Conservation (phyloP, 1,139 yeast species). For the Hemisphaericaspora xylofermentans region DNA sequence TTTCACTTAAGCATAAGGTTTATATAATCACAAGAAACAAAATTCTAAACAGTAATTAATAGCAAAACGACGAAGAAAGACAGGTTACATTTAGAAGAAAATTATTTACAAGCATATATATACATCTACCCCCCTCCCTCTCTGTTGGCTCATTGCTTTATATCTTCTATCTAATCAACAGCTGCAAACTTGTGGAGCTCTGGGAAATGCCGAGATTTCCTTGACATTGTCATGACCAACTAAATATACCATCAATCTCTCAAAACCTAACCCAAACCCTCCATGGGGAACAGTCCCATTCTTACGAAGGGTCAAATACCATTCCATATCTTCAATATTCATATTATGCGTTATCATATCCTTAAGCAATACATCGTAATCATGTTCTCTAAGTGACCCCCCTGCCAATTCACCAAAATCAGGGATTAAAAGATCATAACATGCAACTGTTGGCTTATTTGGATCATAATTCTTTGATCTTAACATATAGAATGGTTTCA, state of each 20-base stretch:
- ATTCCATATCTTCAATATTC: slow-evolving; percentile 61
- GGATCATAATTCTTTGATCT: slow-evolving; percentile 34
- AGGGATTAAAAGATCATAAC: slow-evolving; percentile 86
- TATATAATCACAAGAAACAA: too few species aligned
- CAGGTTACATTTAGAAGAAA: too few species aligned
- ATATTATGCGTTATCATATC: slow-evolving; percentile 54
- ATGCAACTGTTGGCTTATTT: slow-evolving; percentile 67
- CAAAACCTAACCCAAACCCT: slow-evolving; percentile 96
- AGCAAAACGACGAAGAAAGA: too few species aligned
- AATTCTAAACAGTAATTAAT: too few species aligned
- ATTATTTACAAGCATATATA: not conserved
- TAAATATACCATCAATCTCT: slow-evolving; percentile 73
- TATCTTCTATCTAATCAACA: slow-evolving; percentile 25
- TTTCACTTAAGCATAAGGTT: too few species aligned
- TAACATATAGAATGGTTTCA: slow-evolving; percentile 92
- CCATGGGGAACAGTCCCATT: slow-evolving; percentile 93
- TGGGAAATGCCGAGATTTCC: slow-evolving; percentile 85
- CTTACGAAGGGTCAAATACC: slow-evolving; percentile 76
- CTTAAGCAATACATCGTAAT: slow-evolving; percentile 41
- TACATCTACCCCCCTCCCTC: too few species aligned
- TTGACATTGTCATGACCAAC: slow-evolving; percentile 74
- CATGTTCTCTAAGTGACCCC: slow-evolving; percentile 87
- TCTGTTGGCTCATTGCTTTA: too few species aligned
- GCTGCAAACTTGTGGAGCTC: slow-evolving; percentile 37
- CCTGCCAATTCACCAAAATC: slow-evolving; percentile 96